Evolutionary conservation across 768 basidiomycete genomes (phyloP).

Genomic region (Suillus ampliporus): DNA sequence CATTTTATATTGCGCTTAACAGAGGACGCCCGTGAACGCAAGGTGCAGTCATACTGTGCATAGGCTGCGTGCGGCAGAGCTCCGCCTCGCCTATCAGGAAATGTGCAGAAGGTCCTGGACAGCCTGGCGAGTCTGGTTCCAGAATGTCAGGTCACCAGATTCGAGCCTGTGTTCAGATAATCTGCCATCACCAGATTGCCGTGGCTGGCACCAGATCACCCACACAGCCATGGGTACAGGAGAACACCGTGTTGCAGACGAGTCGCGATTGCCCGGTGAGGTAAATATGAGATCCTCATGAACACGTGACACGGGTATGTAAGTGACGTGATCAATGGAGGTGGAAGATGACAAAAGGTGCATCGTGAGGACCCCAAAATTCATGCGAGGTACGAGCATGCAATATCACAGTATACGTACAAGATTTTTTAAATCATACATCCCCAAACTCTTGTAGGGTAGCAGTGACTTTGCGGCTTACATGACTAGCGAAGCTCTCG

Average conservation of each 20-base stretch:
- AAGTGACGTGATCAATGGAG: too few relatives aligned
- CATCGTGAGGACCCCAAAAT: background rate
- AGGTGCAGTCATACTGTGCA: background rate
- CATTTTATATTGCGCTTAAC: background rate
- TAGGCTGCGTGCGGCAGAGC: background rate
- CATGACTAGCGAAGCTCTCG: conserved; percentile 72
- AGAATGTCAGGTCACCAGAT: too few relatives aligned
- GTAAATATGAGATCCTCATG: too few relatives aligned
- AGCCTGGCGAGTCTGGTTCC: too few relatives aligned
- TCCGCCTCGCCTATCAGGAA: background rate
- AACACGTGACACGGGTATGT: background rate
- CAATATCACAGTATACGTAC: background rate
- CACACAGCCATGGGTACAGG: too few relatives aligned
- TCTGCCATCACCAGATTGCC: too few relatives aligned
- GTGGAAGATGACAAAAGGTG: too few relatives aligned
- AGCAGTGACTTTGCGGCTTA: conserved; percentile 52
- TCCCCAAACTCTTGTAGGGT: background rate
- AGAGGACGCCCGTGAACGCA: background rate
- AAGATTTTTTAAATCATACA: background rate
- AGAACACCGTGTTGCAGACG: too few relatives aligned
- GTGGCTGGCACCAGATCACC: too few relatives aligned
- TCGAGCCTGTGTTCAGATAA: too few relatives aligned
- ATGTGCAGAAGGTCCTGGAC: background rate
- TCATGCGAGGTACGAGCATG: background rate
- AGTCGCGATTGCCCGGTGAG: too few relatives aligned